Conservation (phyloP, 768 basidiomycete species). For the Termitomyces sp. region DNA sequence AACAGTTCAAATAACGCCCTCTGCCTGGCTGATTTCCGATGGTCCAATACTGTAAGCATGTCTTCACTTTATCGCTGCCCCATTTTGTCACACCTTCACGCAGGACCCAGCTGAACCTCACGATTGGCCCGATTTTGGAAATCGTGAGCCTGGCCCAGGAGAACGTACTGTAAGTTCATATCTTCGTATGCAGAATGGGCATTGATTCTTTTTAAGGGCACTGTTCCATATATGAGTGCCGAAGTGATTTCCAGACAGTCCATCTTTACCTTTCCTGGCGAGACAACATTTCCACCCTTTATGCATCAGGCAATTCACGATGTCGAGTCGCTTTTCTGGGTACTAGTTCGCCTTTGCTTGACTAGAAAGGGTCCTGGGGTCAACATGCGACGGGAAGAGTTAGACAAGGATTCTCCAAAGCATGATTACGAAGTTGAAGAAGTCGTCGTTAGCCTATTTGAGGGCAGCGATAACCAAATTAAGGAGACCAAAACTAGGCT, state of each 20-base stretch:
- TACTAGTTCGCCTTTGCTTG: conserved; percentile 15
- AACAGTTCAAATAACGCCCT: not conserved
- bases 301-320: conserved; percentile 10
- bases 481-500: not conserved
- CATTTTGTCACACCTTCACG: not conserved
- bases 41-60: not conserved
- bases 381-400: not conserved
- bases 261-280: not conserved
- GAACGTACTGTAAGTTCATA: not conserved
- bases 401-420: not conserved
- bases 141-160: not conserved
- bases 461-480: not conserved
- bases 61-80: not conserved
- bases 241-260: not conserved
- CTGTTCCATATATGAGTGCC: not conserved
- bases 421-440: not conserved
- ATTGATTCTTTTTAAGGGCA: not conserved
- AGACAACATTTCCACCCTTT: not conserved
- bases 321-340: conserved; percentile 19
- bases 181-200: not conserved
- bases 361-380: conserved; percentile 13
- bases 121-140: not conserved
- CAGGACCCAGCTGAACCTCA: not conserved
- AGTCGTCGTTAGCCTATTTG: not conserved
- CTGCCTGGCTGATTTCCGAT: not conserved